These are phyloP conservation scores for Pinus taeda DNA, from an alignment of 75 land plant species.

Conservation along the genomic window DNA sequence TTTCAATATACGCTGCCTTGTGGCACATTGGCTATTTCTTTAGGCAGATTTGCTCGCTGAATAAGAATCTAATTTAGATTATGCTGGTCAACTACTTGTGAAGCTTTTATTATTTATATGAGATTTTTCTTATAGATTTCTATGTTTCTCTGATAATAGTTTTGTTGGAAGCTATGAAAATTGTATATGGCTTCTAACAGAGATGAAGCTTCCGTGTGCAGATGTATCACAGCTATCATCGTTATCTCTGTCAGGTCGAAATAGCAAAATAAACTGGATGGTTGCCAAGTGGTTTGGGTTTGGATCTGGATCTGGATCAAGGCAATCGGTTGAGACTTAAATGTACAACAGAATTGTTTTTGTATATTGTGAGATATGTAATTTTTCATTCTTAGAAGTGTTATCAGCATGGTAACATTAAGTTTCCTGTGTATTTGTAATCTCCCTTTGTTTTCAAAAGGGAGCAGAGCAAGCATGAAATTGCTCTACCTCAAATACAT, in stretches of 20 bases:
- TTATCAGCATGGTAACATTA: not conserved
- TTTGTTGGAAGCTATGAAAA: not conserved
- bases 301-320: not conserved
- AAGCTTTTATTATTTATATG: not conserved
- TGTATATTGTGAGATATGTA: not conserved
- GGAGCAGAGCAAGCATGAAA: not conserved
- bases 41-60: not conserved
- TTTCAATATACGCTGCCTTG: not conserved
- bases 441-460: not conserved
- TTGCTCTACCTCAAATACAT: not conserved
- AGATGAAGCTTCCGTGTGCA: not conserved
- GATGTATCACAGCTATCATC: not conserved
- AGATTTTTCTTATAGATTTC: no score
- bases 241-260: not conserved
- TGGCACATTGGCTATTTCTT: not conserved
- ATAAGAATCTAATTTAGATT: not conserved
- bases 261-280: slow-evolving; percentile 1
- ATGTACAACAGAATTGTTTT: not conserved
- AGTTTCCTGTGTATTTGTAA: not conserved
- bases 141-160: not conserved
- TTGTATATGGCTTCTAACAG: not conserved
- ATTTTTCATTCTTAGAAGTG: not conserved
- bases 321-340: slow-evolving; percentile 4
- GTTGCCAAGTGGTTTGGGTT: slow-evolving; percentile 10
- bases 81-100: not conserved